Evolutionary conservation across 371 early-diverging fungal species (phyloP), one percentile per base, ranked within the genome.

Genomic region (Apophysomyces variabilis): DNA sequence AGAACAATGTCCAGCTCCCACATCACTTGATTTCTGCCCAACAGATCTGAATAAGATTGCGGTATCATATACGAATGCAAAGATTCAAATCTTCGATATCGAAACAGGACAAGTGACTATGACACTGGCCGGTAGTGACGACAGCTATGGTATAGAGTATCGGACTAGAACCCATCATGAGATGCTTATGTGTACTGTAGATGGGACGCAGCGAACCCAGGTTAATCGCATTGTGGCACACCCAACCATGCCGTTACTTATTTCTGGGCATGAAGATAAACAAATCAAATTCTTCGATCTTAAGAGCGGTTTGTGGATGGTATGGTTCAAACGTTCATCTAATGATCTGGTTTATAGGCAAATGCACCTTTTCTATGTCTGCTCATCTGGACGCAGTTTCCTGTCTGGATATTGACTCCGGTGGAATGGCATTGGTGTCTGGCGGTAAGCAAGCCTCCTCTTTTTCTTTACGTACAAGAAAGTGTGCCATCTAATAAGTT

Each of bases 201-300:
- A 93, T 73, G 83, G 84, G 43, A 88, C 91, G 12, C 16, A 73
- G 9, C 67, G 66, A 8, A 91, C 93, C 14, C 95, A 94, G 75
- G 90, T 94, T 78, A 96, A 94, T 75, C 75, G 82, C 60, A 73
- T 94, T 16, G 73, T 90, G 5, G 72, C 87, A 16, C 95, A 96
- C 74, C 92, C 94, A 18, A 91, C 90, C 0, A 66, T 90, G 69
- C 87, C 93, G 4, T 47, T 93, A 44, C 68, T 90, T 18, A 79
- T 93, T 32, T 85, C 94, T 4, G 95, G 87, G 11, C 92, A 93
- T 74, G 95, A 94, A 68, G 94, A 96, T 73, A 71, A 87, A 26
- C 83, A 84, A 46, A 87, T 96, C 54, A 84, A 93, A 66, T 85
- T 92, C 57, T 94, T 85, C 77, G 95, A 96, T 70, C 43, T 89